Evolutionary conservation across 2,329 filamentous ascomycete genomes (phyloP), one percentile per base, ranked within the genome.

Genomic region (Cercospora sp.): DNA sequence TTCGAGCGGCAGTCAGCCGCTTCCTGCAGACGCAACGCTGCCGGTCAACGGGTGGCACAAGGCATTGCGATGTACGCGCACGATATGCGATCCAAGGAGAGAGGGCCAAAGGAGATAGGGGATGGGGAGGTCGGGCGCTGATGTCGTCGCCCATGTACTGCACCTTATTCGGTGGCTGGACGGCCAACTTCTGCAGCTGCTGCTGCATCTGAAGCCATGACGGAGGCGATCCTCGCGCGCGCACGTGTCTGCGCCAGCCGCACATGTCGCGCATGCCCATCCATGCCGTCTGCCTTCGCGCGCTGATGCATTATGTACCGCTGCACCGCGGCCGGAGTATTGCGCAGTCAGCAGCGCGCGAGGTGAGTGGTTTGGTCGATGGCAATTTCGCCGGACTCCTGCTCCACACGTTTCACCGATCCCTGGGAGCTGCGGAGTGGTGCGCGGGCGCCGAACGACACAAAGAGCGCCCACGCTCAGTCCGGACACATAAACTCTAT

Each of bases 371-470:
- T 23, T 51, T 20, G 55, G 23, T 16, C 18, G 12, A 58, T 31
- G 55, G n/a, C 42, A 48, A 53, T 55, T 20, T 60, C 36, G 28
- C 57, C 30, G 57, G 26, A n/a, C 18, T 26, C 48, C 48, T 26
- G 48, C 48, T 53, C 48, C 48, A 53, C 48, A 28, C 48, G 48
- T 53, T 53, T 53, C 48, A 53, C 48, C 48, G 48, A 53, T 53
- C 48, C 48, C 48, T n/a, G 48, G 48, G 48, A 23, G 23, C 48
- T 55, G 48, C 48, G 48, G 20, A 53, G 48, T 53, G 48, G 48
- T 55, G 48, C 48, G 23, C 48, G 48, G 48, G 20, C 23, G 48
- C 48, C 48, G 48, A 55, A 55, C 48, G 20, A 55, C 48, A 55
- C 48, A 55, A 55, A 55, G 48, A 55, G 48, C 48, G 36, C 2